Evolutionary conservation across 768 basidiomycete genomes (phyloP).

Genomic region (Boletus subcaerulescens): DNA sequence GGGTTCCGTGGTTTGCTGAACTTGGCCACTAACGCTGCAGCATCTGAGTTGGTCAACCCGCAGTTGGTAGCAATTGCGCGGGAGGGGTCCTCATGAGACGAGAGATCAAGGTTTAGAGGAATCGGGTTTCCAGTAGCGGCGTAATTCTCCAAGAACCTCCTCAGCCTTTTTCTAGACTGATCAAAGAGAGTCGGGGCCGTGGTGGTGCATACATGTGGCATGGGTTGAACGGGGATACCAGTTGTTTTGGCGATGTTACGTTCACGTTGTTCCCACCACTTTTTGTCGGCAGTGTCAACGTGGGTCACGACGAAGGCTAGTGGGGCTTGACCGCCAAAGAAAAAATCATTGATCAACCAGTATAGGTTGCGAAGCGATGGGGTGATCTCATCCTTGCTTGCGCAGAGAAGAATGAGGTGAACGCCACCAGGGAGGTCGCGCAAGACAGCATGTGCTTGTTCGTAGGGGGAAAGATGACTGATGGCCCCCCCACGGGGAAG

Average conservation of each 20-base stretch:
- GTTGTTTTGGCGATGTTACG: conserved; percentile 3
- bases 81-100: neutral
- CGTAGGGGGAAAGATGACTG: conserved; percentile 9
- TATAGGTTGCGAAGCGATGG: conserved; percentile 30
- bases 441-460: conserved; percentile 26
- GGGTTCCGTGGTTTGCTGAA: neutral
- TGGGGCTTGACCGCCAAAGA: conserved; percentile 33
- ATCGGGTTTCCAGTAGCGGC: neutral
- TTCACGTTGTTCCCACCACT: conserved; percentile 35
- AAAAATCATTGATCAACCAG: conserved; percentile 30
- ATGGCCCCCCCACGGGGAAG: neutral
- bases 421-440: conserved; percentile 27
- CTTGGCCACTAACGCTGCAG: neutral
- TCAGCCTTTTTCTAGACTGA: neutral
- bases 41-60: neutral
- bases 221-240: neutral
- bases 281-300: conserved; percentile 24
- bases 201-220: neutral
- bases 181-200: neutral
- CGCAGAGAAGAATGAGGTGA: conserved; percentile 35
- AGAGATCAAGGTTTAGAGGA: neutral
- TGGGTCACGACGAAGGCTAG: conserved; percentile 35
- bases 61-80: neutral
- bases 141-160: neutral
- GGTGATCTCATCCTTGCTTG: conserved; percentile 29